Evolutionary conservation across 345 rosid genomes (phyloP).

Genomic region (Salix arbutifolia): DNA sequence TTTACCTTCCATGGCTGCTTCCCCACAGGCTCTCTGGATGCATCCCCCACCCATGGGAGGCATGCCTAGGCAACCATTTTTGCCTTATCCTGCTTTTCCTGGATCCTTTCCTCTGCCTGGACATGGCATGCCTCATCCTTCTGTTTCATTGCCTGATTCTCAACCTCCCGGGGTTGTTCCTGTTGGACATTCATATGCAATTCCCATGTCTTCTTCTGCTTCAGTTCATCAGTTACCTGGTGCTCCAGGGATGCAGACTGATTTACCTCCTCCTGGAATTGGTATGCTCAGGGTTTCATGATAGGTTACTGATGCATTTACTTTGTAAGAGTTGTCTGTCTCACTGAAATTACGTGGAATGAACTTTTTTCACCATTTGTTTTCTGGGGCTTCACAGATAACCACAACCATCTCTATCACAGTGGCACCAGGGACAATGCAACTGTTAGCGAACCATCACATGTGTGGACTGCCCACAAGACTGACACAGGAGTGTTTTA

Average conservation of each 20-base stretch:
- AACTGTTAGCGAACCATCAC: conserved; percentile 38
- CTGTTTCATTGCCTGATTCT: conserved; percentile 48
- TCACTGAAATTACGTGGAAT: conserved; percentile 27
- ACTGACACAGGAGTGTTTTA: conserved; percentile 71
- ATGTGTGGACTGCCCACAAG: conserved; percentile 95
- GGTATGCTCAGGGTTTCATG: conserved; percentile 83
- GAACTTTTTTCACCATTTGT: conserved; percentile 37
- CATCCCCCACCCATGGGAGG: conserved; percentile 69
- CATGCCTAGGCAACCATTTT: conserved; percentile 51
- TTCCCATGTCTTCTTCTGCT: conserved; percentile 34
- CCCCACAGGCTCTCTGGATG: conserved; percentile 70
- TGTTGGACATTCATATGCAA: conserved; percentile 38
- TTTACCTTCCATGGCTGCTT: conserved; percentile 51
- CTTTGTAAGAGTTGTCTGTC: conserved; percentile 59
- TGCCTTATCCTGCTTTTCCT: conserved; percentile 57
- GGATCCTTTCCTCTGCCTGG: conserved; percentile 51
- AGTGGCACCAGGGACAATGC: conserved; percentile 28
- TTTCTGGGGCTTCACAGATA: conserved; percentile 48
- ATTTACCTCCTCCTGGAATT: conserved; percentile 56
- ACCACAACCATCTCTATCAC: conserved; percentile 39
- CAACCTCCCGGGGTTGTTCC: conserved; percentile 60
- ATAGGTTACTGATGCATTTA: conserved; percentile 54
- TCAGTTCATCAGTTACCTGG: conserved; percentile 39
- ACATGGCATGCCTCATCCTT: conserved; percentile 38
- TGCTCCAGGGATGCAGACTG: conserved; percentile 40